Conservation (phyloP, 306 rosid genomes). For the Elaeagnus macrophylla region DNA sequence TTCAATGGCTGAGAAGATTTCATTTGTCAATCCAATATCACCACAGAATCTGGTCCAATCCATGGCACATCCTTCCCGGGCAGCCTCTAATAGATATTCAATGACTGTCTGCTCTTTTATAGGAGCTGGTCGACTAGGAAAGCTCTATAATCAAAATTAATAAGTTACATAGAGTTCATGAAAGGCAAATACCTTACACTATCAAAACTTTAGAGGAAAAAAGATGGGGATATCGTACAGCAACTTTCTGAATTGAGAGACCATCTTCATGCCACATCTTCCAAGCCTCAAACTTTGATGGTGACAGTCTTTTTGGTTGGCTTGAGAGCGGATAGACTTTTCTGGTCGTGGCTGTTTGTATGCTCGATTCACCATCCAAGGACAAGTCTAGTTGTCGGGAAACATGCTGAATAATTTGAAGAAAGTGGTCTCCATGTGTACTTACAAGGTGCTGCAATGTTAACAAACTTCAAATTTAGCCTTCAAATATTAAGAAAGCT, state of each 20-base stretch:
- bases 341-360: slow-evolving; percentile 34
- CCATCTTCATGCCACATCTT: slow-evolving; percentile 81
- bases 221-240: slow-evolving; percentile 38
- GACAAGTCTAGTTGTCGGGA: slow-evolving; percentile 44
- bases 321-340: slow-evolving; percentile 34
- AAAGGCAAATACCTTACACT: slow-evolving; percentile 10
- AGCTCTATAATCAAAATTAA: slow-evolving; percentile 35
- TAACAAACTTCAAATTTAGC: slow-evolving; percentile 17
- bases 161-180: slow-evolving; percentile 12
- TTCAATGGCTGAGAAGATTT: slow-evolving; percentile 37
- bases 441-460: slow-evolving; percentile 61
- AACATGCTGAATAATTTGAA: slow-evolving; percentile 40
- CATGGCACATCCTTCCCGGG: slow-evolving; percentile 56
- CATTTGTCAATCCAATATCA: slow-evolving; percentile 42
- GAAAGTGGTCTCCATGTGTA: slow-evolving; percentile 60
- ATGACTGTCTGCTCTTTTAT: slow-evolving; percentile 68
- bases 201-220: not conserved
- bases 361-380: slow-evolving; percentile 49
- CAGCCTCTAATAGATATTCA: slow-evolving; percentile 69
- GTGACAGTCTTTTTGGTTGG: slow-evolving; percentile 34
- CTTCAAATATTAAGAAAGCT: slow-evolving; percentile 11
- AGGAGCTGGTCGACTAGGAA: slow-evolving; percentile 67
- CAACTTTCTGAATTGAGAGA: slow-evolving; percentile 51
- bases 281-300: slow-evolving; percentile 76
- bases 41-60: slow-evolving; percentile 63